phyloP scores from a whole-genome alignment of 228 moss, liverwort and hornwort species.

The Sphagnum magellanicum region DNA sequence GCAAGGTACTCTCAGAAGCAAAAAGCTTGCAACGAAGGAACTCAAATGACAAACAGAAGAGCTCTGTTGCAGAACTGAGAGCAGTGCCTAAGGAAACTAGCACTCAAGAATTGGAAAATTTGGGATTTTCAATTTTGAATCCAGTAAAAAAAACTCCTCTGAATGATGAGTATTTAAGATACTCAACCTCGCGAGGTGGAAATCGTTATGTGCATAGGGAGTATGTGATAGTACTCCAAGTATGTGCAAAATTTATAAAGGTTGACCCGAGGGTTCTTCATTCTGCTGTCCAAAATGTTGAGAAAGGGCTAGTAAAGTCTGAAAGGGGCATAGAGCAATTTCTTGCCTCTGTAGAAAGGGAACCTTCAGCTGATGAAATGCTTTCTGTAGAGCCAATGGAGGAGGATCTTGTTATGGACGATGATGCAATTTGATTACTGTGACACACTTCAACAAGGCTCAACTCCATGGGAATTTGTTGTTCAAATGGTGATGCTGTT shows the following conservation, averaged over 20 bases:
- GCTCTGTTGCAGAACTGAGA: background rate
- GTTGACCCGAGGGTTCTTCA: conserved; percentile 65
- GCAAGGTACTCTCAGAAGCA: background rate
- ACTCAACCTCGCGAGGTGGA: conserved; percentile 22
- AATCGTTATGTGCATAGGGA: conserved; percentile 56
- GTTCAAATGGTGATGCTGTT: no score
- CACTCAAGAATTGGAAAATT: conserved; percentile 49
- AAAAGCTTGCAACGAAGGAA: background rate
- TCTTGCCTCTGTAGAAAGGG: no score
- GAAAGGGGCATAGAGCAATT: conserved; percentile 28
- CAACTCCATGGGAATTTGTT: no score
- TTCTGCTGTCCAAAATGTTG: conserved; percentile 49
- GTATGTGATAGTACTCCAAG: conserved; percentile 68
- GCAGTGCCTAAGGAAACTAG: conserved; percentile 9
- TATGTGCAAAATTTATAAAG: conserved; percentile 57
- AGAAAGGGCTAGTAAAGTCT: conserved; percentile 47
- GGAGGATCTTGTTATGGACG: no score
- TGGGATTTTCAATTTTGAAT: conserved; percentile 56
- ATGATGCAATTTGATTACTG: no score
- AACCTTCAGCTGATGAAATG: no score
- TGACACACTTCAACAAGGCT: no score
- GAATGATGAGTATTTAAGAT: conserved; percentile 53
- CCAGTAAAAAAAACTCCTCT: conserved; percentile 16
- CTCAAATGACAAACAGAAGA: background rate
- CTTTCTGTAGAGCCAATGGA: no score